Evolutionary conservation across 805 yeast species (phyloP).

Genomic region (Saccharomycopsis sp.): DNA sequence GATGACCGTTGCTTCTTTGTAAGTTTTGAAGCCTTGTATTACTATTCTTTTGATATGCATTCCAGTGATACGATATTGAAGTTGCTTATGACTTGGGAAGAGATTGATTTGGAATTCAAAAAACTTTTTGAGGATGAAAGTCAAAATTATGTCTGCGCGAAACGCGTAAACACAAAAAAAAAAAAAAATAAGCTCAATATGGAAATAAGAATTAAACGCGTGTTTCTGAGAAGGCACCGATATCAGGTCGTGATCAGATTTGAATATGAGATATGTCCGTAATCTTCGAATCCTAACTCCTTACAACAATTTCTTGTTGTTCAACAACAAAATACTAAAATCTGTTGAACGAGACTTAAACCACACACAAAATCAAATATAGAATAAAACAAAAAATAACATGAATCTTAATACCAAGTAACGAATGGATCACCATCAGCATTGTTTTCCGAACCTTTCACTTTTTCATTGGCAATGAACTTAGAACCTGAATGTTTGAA

Average conservation of each 20-base stretch:
- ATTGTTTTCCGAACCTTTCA: neutral
- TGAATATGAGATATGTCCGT: neutral
- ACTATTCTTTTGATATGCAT: constrained; percentile 34
- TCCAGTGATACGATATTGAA: no score
- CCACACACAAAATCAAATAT: constrained; percentile 5
- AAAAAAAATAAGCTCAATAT: neutral
- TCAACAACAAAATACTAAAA: neutral
- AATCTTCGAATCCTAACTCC: neutral
- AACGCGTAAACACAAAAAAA: neutral
- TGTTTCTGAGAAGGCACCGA: neutral
- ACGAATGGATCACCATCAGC: constrained; percentile 20
- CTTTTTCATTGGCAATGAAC: constrained; percentile 13
- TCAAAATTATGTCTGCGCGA: neutral
- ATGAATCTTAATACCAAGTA: constrained; percentile 19
- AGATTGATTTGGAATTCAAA: neutral
- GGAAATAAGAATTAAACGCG: neutral
- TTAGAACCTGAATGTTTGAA: constrained; percentile 54
- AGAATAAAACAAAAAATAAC: neutral
- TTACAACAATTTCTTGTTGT: neutral
- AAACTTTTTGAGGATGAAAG: neutral
- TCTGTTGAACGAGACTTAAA: no score
- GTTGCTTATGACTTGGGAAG: no score
- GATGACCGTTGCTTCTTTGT: constrained; percentile 70
- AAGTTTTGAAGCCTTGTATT: constrained; percentile 91
- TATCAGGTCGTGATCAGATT: neutral